These are phyloP conservation scores for Meredithiella fracta DNA, from an alignment of 2,329 filamentous ascomycete genomes.

Conservation along the genomic window DNA sequence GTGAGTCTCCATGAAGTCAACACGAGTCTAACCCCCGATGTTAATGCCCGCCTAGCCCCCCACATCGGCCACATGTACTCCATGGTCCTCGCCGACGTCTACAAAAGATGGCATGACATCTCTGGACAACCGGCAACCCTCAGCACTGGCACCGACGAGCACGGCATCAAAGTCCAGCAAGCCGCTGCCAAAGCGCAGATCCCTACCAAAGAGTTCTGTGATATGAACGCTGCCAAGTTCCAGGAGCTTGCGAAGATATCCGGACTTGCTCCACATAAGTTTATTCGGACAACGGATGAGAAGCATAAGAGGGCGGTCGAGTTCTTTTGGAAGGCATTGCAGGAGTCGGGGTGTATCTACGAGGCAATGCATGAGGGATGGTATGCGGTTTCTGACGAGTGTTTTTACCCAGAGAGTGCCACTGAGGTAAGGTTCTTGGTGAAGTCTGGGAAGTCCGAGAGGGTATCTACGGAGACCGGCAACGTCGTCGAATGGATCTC, in stretches of 20 bases:
- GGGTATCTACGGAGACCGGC: slow-evolving; percentile 72
- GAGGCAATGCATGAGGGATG: slow-evolving; percentile 77
- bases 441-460: slow-evolving; percentile 64
- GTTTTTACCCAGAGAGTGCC: slow-evolving; percentile 69
- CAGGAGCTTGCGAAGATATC: slow-evolving; percentile 53
- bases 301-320: slow-evolving; percentile 73
- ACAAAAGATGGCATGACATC: slow-evolving; percentile 81
- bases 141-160: slow-evolving; percentile 88
- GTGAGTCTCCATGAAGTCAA: slow-evolving; percentile 29
- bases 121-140: slow-evolving; percentile 55
- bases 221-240: slow-evolving; percentile 67
- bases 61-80: slow-evolving; percentile 92
- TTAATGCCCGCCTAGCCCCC: slow-evolving; percentile 37
- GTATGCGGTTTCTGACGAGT: slow-evolving; percentile 95
- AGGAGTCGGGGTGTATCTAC: slow-evolving; percentile 64
- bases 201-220: slow-evolving; percentile 72
- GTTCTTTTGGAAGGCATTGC: slow-evolving; percentile 73
- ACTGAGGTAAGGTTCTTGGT: slow-evolving; percentile 63
- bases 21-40: slow-evolving; percentile 1
- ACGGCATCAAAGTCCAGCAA: slow-evolving; percentile 92
- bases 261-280: slow-evolving; percentile 55
- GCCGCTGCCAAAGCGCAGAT: slow-evolving; percentile 57
- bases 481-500: slow-evolving; percentile 90
- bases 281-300: slow-evolving; percentile 78
- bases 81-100: slow-evolving; percentile 75